Conservation (phyloP, 1,139 yeast genomes). For the Scheffersomyces segobiensis region DNA sequence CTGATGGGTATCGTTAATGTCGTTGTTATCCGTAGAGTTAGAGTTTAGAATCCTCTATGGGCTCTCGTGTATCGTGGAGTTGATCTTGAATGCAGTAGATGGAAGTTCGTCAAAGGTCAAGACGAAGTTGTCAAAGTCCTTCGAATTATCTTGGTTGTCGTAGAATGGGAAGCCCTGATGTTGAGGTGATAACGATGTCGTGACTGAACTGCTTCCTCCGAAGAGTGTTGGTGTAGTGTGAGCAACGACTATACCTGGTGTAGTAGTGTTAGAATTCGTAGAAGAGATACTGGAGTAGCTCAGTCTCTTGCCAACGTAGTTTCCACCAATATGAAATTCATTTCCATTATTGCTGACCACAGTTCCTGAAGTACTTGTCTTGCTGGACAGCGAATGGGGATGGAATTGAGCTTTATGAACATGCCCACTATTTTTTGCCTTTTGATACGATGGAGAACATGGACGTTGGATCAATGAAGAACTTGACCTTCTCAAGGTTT, state of each 20-base stretch:
- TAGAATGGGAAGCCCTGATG: neutral
- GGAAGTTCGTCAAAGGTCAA: constrained; percentile 8
- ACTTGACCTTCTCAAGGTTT: constrained; percentile 14
- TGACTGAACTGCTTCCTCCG: neutral
- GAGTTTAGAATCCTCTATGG: neutral
- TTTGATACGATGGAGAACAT: constrained; percentile 21
- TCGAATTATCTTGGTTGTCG: constrained; percentile 2
- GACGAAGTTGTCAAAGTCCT: constrained; percentile 1
- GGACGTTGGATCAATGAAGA: constrained; percentile 17
- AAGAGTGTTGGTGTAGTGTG: neutral
- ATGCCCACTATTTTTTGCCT: constrained; percentile 29
- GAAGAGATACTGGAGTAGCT: neutral
- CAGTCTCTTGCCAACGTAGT: neutral
- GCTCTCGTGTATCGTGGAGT: neutral
- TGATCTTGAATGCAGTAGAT: constrained; percentile 4
- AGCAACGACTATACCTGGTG: neutral
- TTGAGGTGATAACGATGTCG: constrained; percentile 4
- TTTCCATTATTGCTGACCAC: constrained; percentile 8
- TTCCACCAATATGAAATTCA: constrained; percentile 2
- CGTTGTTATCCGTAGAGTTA: neutral
- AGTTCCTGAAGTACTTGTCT: constrained; percentile 4
- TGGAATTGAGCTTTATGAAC: constrained; percentile 30
- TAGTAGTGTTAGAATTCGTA: neutral
- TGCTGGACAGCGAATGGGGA: constrained; percentile 1
- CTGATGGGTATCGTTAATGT: neutral